These are phyloP conservation scores for Kazachstania martiniae DNA, from an alignment of 805 yeast genomes.

Conservation along the genomic window DNA sequence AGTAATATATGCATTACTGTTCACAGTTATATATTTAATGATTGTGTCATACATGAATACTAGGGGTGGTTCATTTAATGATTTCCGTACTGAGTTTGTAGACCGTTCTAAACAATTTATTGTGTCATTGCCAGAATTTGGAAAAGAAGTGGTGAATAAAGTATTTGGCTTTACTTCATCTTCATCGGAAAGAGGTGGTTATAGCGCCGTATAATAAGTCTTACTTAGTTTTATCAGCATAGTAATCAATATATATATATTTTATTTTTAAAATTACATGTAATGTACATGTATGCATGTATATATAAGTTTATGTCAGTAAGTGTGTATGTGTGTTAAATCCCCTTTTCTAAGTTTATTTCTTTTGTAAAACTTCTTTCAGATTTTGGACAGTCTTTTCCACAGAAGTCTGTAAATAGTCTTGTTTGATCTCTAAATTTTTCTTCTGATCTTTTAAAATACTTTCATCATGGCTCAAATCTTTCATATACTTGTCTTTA, in stretches of 20 bases:
- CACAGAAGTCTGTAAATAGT: constrained; percentile 65
- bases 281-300: too few relatives aligned
- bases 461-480: constrained; percentile 40
- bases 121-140: constrained; percentile 52
- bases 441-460: constrained; percentile 47
- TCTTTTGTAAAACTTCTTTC: constrained; percentile 32
- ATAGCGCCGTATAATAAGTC: constrained; percentile 87
- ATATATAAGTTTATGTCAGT: too few relatives aligned
- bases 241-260: too few relatives aligned
- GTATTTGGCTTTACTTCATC: constrained; percentile 42
- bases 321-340: too few relatives aligned
- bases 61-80: constrained; percentile 55
- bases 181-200: constrained; percentile 61
- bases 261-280: too few relatives aligned
- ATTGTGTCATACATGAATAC: constrained; percentile 64
- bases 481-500: constrained; percentile 35
- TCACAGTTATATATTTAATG: constrained; percentile 59
- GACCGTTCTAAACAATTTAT: constrained; percentile 54
- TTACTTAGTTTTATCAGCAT: too few relatives aligned
- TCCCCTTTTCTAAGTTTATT: constrained; percentile 1
- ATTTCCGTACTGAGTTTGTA: constrained; percentile 62
- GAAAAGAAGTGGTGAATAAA: constrained; percentile 56
- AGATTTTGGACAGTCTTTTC: constrained; percentile 61
- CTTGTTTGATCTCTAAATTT: constrained; percentile 55
- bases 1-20: constrained; percentile 57